Base-by-base conservation (phyloP, 208 protist genomes). In the Strigomonas galati region DNA sequence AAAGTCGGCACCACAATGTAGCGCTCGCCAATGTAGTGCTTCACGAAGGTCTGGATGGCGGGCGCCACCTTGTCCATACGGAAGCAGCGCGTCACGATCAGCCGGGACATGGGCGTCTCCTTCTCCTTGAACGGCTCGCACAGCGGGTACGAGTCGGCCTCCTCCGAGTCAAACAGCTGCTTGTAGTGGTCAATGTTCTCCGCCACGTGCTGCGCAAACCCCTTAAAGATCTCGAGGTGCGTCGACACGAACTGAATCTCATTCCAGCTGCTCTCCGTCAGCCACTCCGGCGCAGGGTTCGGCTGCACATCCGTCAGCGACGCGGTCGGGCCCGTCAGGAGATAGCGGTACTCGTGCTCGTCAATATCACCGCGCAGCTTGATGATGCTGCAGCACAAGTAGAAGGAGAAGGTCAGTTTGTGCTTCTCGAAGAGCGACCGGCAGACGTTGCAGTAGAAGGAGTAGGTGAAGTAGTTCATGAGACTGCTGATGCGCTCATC, bases 321-420 rank as follows among this genome's bases (percentile, higher is more conserved):
- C 44, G 82, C 81, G 2, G 90, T 96, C 7, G 93, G 84, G 48
- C 93, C 93, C 7, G 90, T 96, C 32, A 97, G 81, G 52, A 98
- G 64, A 69, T 96, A 98, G 46, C 83, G 81, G 64, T 84, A 99
- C 80, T 98, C 94, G 10, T 76, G 58, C 9, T 73, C 74, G 71
- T 98, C 84, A 65, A 98, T 62, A 23, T 78, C 69, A n/a, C 81
- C 85, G 30, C 75, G 67, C 55, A 91, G 80, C 66, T 87, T 75
- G 54, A 97, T 82, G 23, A 98, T 93, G 31, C 84, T 88, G 21
- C 91, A 79, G 74, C 91, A 97, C 37, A 99, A 72, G 61, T 94
- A 89, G 71, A 99, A 99, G 49, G 98, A 98, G 81, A 99, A 99
- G 27, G 98, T 93, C 31, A 98, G 76, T 84, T 99, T 99, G 81